Evolutionary conservation across 2,329 filamentous ascomycete species (phyloP), one percentile per base, ranked within the genome.

Genomic region (Colletotrichum falcatum): DNA sequence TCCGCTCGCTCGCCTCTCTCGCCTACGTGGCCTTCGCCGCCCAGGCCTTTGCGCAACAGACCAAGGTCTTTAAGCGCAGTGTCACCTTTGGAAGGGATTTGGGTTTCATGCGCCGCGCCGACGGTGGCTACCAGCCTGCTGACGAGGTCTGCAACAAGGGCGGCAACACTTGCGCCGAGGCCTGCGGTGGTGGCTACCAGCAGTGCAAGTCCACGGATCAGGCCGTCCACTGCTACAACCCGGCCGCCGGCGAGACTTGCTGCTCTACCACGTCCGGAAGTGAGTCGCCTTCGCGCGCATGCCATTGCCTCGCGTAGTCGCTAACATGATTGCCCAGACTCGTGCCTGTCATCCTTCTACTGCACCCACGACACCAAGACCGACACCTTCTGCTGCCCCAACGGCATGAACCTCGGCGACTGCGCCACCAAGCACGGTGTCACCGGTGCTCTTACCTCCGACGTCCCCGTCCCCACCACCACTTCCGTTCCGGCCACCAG

Each of bases 331-430:
- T n/a, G 18, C 65, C 35, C 62, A 90, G 88, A 89, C 79, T 88
- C 89, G 39, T 91, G 89, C 78, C 85, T 88, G 39, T 78, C 80
- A 20, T 88, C 87, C 60, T 91, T 87, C 82, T 91, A 87, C 83
- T 91, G 90, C 82, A 85, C 87, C n/a, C 82, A 85, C 74, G 85
- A 90, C 76, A 77, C 79, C 62, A 75, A 78, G 54, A 78, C 80
- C 64, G 80, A 83, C 66, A 90, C 89, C 42, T 86, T 86, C 82
- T 91, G 89, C 83, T 91, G 89, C 79, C 88, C 88, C 51, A 80
- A 89, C 53, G 83, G 81, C 71, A 82, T 87, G 83, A 82, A 84
- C 72, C 82, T 90, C 59, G 79, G 79, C 33, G 79, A 85, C 55
- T 91, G 89, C 79, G 89, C 89, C 66, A 79, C 81, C 62, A 82